Evolutionary conservation across 139 green algal species (phyloP).

Genomic region (Diplosphaera chodatii): DNA sequence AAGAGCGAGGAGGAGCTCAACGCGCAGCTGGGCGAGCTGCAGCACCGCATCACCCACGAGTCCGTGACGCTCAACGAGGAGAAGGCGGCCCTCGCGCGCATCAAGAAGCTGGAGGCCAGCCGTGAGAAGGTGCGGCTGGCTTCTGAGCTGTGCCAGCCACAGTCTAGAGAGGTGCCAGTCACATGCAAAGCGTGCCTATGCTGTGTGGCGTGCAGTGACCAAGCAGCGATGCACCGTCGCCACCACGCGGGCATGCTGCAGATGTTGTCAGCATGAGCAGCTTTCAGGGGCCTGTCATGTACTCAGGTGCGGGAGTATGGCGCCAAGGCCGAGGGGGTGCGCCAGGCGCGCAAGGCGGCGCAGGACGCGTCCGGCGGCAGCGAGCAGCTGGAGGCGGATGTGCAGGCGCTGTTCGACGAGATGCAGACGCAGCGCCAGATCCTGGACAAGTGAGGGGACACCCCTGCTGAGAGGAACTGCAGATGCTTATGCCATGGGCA

Average conservation of each 20-base stretch:
- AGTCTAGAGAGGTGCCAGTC: no score
- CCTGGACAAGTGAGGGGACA: background rate
- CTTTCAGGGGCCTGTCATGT: no score
- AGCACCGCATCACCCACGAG: slow-evolving; percentile 38
- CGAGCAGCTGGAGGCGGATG: background rate
- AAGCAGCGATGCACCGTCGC: no score
- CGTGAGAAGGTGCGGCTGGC: slow-evolving; percentile 26
- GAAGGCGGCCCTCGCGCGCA: slow-evolving; percentile 23
- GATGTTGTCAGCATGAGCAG: no score
- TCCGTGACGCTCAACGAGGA: slow-evolving; percentile 34
- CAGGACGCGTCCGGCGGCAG: background rate
- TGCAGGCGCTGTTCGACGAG: slow-evolving; percentile 1
- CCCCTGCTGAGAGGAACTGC: no score
- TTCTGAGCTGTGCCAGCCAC: background rate
- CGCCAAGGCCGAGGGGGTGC: background rate
- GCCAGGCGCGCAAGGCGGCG: background rate
- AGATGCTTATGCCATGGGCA: no score
- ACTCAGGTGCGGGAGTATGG: background rate
- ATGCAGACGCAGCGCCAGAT: slow-evolving; percentile 1
- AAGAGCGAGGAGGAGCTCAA: slow-evolving; percentile 36
- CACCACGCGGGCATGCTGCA: no score
- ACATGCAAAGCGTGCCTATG: no score
- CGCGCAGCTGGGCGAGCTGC: slow-evolving; percentile 13
- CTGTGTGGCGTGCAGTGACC: no score
- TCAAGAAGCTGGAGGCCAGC: slow-evolving; percentile 37